Conservation (phyloP, 2,329 filamentous ascomycete genomes). For the Fusarium sterilihyphosum region DNA sequence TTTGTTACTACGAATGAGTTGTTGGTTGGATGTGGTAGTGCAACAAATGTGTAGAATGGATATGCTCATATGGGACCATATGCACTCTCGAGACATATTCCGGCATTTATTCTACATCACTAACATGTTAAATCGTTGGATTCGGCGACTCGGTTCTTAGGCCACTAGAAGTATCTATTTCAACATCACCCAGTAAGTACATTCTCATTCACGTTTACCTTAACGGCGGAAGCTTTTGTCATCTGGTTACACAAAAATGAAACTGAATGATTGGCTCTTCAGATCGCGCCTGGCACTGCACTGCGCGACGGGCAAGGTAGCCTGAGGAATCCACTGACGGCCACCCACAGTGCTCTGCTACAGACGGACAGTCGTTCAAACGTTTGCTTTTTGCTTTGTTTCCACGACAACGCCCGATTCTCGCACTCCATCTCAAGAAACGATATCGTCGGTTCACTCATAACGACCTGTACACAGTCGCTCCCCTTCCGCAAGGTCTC, state of each 20-base stretch:
- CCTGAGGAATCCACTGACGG: background rate
- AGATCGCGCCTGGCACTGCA: background rate
- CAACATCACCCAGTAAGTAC: background rate
- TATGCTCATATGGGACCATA: background rate
- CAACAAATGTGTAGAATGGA: background rate
- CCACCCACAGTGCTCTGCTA: background rate
- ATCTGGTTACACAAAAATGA: background rate
- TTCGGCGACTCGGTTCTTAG: rapidly evolving
- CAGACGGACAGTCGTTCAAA: background rate
- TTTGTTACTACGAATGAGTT: too few species aligned
- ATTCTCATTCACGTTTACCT: background rate
- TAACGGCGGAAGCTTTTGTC: too few species aligned
- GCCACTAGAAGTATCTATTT: too few species aligned
- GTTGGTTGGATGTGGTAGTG: background rate
- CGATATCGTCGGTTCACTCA: background rate
- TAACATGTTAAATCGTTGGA: background rate
- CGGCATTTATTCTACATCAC: background rate
- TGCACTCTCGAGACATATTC: background rate
- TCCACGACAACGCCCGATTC: background rate
- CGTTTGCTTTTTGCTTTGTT: background rate
- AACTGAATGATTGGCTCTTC: background rate
- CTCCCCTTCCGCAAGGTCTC: too few species aligned
- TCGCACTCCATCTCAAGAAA: background rate
- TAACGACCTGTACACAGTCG: background rate
- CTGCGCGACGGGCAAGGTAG: background rate